Base-by-base conservation (phyloP, 2,329 filamentous ascomycete genomes). In the Rhinocladiella similis region DNA sequence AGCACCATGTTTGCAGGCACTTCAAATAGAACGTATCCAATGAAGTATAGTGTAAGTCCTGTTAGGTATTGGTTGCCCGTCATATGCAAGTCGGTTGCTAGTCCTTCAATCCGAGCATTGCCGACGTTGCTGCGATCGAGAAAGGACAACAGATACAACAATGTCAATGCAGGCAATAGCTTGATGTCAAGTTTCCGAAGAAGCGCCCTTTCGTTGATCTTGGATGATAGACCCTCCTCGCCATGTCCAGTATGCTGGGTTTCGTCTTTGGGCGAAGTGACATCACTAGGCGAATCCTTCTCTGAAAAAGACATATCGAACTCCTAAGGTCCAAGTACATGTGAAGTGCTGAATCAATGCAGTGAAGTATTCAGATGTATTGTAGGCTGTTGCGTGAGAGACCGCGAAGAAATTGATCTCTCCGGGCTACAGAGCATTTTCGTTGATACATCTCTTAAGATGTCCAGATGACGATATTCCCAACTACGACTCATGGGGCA, bases 71-170 rank as follows among this genome's bases (percentile, higher is more conserved):
- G 13, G 25, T 61, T 49, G 38, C 60, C 60, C 1, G 57, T 61
- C 49, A 75, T 75, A 3, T 69, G 59, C 20, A 75, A 56, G 60
- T 75, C 73, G 2, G 59, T 63, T 0, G 67, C 59, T 61, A 75
- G 62, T n/a, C 73, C 72, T 56, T 73, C 72, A 3, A 75, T 62
- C 2, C 67, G 63, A 2, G 72, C 73, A 60, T 75, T 74, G 22
- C 71, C 73, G 45, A 75, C 73, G 67, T 76, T 78, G 58, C 71
- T 73, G 22, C 75, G 68, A 61, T 77, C 74, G 33, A 77, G 62
- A 47, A 77, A 77, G 1, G 70, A 73, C 16, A 78, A 60, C 2
- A 78, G 66, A 60, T 78, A 79, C 39, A 78, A 65, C 6, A 77
- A 54, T 1, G 73, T 75, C 42, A 78, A 56, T 0, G 74, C 69